A percentile compares a stretch with the other conserved stretches of the same genome.
Evolutionary conservation across 208 protist genomes (phyloP).

Genomic region (Leishmania guyanensis): DNA sequence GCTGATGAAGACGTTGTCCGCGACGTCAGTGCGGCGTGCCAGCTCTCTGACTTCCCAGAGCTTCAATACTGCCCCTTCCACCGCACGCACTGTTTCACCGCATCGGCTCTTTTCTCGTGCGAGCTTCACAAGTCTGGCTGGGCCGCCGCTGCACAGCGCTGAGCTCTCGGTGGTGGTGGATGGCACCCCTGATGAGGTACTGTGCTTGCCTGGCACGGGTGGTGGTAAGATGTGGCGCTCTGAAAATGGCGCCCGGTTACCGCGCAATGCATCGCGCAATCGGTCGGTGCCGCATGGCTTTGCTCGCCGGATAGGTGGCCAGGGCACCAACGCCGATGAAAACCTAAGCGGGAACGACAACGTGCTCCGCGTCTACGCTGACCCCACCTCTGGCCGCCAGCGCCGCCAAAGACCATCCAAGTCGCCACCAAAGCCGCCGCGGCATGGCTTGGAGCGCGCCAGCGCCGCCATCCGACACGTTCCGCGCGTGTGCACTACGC

Average conservation of each 20-base stretch:
- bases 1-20: slow-evolving; percentile 21
- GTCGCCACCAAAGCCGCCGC: slow-evolving; percentile 6
- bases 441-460: slow-evolving; percentile 9
- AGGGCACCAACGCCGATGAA: background rate
- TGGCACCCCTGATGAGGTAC: background rate
- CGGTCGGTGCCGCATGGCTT: background rate
- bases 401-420: background rate
- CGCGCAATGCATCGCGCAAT: slow-evolving; percentile 11
- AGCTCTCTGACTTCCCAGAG: background rate
- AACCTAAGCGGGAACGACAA: background rate
- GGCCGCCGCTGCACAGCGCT: background rate
- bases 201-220: background rate
- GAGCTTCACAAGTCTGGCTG: slow-evolving; percentile 21
- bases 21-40: slow-evolving; percentile 15
- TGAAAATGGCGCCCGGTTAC: slow-evolving; percentile 19
- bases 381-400: background rate
- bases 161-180: slow-evolving; percentile 20
- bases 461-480: background rate
- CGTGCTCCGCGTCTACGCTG: background rate
- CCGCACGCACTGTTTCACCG: background rate
- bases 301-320: background rate
- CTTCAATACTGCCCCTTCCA: background rate
- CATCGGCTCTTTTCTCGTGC: background rate
- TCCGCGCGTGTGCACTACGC: background rate
- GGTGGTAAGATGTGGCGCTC: background rate